Evolutionary conservation across 139 green algal genomes (phyloP), one percentile per base, ranked within the genome.

Genomic region (Microglena sp.): DNA sequence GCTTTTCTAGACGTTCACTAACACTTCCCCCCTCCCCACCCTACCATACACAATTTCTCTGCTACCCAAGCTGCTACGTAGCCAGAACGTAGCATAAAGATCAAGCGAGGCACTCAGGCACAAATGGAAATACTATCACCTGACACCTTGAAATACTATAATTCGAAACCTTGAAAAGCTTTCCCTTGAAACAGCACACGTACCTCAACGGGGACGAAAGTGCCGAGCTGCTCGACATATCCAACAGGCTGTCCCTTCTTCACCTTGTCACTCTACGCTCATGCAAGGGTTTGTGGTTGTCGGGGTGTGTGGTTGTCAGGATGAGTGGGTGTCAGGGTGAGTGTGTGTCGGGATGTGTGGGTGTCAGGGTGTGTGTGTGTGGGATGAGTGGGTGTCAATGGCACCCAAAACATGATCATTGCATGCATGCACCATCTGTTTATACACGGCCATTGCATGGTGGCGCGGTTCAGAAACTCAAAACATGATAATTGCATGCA

Each of bases 151-250:
- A 11, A 18, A 18, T 50, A 18, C 40, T n/a, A n/a, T n/a, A n/a
- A n/a, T n/a, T n/a, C n/a, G n/a, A n/a, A n/a, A n/a, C n/a, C n/a
- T n/a, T n/a, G n/a, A n/a, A n/a, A n/a, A n/a, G n/a, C n/a, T n/a
- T n/a, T n/a, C n/a, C n/a, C n/a, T n/a, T n/a, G n/a, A n/a, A n/a
- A n/a, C 40, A 50, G 46, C 11, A 18, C n/a, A 4, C 67, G 28
- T 27, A 90, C 86, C 84, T 95, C 84, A 60, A 96, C 69, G 5
- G 85, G 75, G 29, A 90, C 80, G 62, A 88, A 86, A 33, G 91
- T 97, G n/a, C 91, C 91, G 29, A 97, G 83, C 85, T 97, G 91
- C 83, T 97, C 91, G 35, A 97, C 77, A 54, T 85, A 97, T 35
- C 71, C 84, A 46, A 97, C 50, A 5, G 69, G 62, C 74, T 95